Evolutionary conservation across 768 basidiomycete species (phyloP), one percentile per base, ranked within the genome.

Genomic region (Boletus reticulatus): DNA sequence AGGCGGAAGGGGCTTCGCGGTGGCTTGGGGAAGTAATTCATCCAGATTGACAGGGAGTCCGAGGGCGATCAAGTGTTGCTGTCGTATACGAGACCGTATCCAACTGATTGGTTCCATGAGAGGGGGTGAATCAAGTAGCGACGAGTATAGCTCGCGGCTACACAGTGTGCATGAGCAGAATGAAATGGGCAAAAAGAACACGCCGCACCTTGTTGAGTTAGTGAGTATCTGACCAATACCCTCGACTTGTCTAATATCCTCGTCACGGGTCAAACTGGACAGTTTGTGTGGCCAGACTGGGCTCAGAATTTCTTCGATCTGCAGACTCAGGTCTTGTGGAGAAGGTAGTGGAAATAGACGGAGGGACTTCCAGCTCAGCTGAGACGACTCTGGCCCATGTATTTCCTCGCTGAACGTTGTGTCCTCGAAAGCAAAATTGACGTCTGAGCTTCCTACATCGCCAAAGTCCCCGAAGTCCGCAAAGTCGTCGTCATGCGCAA

Each of bases 41-140:
- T 98, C 95, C 7, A 98, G 78, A 67, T 98, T 98, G 50, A 98
- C 91, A 4, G 95, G 95, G 44, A 98, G 87, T 22, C 95, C 95
- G 24, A 98, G 83, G 13, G 92, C 75, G 57, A 96, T 96, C 46
- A 98, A 78, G 65, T 97, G 92, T 66, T 94, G 92, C 46, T 94
- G 78, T 53, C 95, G 84, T 67, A 93, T 94, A 43, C 90, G 84
- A 53, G 94, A 96, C 45, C 93, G 87, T 48, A 86, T 94, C 95
- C 95, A 98, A 63, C 92, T 95, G 50, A 93, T 86, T n/a, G 91
- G 87, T 67, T 88, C 85, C 43, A 83, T 87, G 11, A 86, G 82
- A 34, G 90, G 87, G 3, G 88, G 84, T 1, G 86, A 80, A 59
- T 87, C 80, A 38, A 92, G 68, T 17, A 95, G 78, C 56, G 80